Conservation (phyloP, 805 yeast genomes). For the Kregervanrija pseudodelftensis region DNA sequence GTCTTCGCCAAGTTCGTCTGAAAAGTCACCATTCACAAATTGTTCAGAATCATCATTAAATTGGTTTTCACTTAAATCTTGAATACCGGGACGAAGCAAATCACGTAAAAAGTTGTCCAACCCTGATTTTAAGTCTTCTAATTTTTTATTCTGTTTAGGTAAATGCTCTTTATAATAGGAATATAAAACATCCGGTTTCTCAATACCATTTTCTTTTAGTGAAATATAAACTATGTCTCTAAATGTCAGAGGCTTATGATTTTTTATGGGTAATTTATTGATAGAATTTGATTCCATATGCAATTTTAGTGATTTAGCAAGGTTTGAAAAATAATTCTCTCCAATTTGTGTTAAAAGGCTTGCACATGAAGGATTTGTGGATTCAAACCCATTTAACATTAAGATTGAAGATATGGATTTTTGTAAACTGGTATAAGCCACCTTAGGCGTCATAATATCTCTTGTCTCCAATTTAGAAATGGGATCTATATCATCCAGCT, state of each 20-base stretch:
- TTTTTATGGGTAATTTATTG: conserved; percentile 29
- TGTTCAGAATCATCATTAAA: conserved; percentile 91
- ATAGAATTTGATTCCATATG: conserved; percentile 60
- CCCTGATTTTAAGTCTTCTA: conserved; percentile 60
- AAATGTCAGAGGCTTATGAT: conserved; percentile 16
- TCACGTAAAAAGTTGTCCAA: conserved; percentile 70
- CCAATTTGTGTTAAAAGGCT: conserved; percentile 79
- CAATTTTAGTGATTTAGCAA: conserved; percentile 61
- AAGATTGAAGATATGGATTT: conserved; percentile 69
- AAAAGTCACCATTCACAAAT: conserved; percentile 89
- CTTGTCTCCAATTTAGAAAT: conserved; percentile 67
- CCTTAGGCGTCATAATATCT: conserved; percentile 49
- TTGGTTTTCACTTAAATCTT: conserved; percentile 62
- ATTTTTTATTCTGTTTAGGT: conserved; percentile 57
- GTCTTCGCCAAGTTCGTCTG: conserved; percentile 91
- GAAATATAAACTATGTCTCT: conserved; percentile 52
- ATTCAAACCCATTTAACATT: conserved; percentile 91
- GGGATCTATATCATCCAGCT: conserved; percentile 70
- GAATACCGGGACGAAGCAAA: conserved; percentile 71
- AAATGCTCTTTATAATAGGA: conserved; percentile 69
- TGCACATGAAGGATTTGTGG: conserved; percentile 69
- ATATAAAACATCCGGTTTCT: conserved; percentile 68
- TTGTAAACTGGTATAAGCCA: conserved; percentile 60
- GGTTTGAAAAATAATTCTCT: conserved; percentile 67
- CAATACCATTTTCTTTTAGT: conserved; percentile 80